Conservation (phyloP, 306 rosid species). For the Calophaca sinica region DNA sequence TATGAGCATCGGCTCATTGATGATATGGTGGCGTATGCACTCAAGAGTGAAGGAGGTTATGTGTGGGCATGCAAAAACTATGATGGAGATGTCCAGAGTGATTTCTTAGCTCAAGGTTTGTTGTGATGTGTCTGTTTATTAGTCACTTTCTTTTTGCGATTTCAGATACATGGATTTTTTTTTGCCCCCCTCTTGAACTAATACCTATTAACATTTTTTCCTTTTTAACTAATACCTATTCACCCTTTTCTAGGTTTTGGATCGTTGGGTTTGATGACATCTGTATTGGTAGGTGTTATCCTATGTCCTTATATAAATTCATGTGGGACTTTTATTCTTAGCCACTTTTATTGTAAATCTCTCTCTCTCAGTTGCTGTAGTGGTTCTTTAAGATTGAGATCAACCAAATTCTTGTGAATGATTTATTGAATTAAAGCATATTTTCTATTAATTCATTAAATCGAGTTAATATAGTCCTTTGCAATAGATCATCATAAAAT, state of each 20-base stretch:
- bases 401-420: conserved; percentile 25
- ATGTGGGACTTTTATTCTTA: background rate
- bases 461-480: conserved; percentile 1
- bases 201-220: conserved; percentile 31
- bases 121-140: conserved; percentile 37
- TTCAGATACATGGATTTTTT: conserved; percentile 12
- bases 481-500: conserved; percentile 8
- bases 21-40: conserved; percentile 98
- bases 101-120: conserved; percentile 96
- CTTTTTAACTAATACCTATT: conserved; percentile 44
- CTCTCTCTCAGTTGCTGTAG: background rate
- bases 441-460: conserved; percentile 17
- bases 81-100: conserved; percentile 99
- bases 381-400: background rate
- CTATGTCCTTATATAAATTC: conserved; percentile 11
- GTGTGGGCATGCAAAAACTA: conserved; percentile 99
- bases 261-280: conserved; percentile 98
- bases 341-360: conserved; percentile 16
- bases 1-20: conserved; percentile 98
- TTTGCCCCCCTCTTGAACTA: conserved; percentile 37
- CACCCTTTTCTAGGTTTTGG: conserved; percentile 76
- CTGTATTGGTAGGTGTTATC: conserved; percentile 80
- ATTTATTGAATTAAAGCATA: background rate
- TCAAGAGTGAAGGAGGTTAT: conserved; percentile 99
- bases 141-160: conserved; percentile 28